A percentile compares a stretch with the other conserved stretches of the same genome.
These are phyloP conservation scores for Balansia obtecta DNA, from an alignment of 2,329 filamentous ascomycete species.

Conservation along the genomic window DNA sequence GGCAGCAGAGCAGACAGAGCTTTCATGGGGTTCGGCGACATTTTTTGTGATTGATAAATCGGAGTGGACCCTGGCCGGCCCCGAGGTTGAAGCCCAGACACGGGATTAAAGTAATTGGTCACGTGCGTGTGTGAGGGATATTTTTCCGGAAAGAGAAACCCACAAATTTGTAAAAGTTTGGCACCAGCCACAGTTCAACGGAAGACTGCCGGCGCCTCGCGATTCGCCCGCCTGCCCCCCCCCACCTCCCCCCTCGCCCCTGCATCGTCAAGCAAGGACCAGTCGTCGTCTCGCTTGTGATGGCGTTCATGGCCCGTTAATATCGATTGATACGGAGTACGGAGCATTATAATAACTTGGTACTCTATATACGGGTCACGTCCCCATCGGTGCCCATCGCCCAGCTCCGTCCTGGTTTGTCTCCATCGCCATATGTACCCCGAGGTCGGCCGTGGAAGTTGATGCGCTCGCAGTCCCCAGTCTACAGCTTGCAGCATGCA, in stretches of 20 bases:
- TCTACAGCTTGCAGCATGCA: background rate
- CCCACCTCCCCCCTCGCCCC: background rate
- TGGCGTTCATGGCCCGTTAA: no score
- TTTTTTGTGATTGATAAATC: no score
- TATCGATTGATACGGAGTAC: no score
- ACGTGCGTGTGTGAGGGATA: background rate
- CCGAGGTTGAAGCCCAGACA: no score
- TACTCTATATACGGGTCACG: background rate
- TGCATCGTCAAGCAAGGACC: background rate
- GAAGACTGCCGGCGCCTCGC: background rate
- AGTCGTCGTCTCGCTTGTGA: background rate
- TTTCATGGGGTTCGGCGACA: no score
- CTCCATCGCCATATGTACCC: background rate
- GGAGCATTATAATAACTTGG: no score
- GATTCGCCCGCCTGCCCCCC: background rate
- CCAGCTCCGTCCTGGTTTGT: no score
- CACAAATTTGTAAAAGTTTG: no score
- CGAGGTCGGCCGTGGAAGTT: background rate
- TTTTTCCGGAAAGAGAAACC: background rate
- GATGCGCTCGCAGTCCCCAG: background rate
- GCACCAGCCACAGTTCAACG: background rate
- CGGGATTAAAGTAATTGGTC: no score
- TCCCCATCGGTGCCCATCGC: background rate
- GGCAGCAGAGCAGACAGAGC: no score
- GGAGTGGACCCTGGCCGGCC: background rate